These are phyloP conservation scores for Clitoria ternatea DNA, from an alignment of 306 rosid genomes.

Conservation along the genomic window DNA sequence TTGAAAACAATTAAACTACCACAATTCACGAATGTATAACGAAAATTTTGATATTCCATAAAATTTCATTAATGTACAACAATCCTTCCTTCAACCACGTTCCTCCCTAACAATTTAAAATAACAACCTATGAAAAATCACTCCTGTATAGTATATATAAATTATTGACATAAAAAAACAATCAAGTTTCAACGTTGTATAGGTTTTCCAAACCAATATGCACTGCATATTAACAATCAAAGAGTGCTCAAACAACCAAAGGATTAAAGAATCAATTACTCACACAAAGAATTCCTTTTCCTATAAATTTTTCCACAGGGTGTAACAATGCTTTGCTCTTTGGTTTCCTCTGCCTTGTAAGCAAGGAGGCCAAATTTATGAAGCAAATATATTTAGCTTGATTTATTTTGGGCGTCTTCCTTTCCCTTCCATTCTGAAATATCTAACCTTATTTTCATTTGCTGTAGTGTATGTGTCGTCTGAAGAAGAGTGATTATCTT, in stretches of 20 bases:
- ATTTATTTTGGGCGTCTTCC: background rate
- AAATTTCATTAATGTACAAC: background rate
- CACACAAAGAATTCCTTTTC: slow-evolving; percentile 26
- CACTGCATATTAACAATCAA: background rate
- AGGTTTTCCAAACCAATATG: slow-evolving; percentile 14
- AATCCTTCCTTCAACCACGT: background rate
- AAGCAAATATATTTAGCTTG: background rate
- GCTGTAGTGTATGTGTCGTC: slow-evolving; percentile 8
- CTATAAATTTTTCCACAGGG: slow-evolving; percentile 3
- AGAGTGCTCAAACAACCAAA: slow-evolving; percentile 19
- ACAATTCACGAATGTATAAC: background rate
- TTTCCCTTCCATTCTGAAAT: background rate
- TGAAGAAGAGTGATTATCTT: slow-evolving; percentile 19
- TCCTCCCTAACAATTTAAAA: background rate
- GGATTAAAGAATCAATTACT: slow-evolving; percentile 27
- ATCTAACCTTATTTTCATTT: background rate
- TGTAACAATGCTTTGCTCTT: slow-evolving; percentile 5
- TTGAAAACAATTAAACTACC: background rate
- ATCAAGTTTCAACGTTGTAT: too few species aligned
- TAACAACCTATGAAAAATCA: background rate
- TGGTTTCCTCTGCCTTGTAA: slow-evolving; percentile 13
- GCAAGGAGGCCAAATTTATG: slow-evolving; percentile 9
- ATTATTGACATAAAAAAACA: background rate
- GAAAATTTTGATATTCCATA: background rate
- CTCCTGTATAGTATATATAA: slow-evolving; percentile 12